Conservation (phyloP, 2,329 filamentous ascomycete species). For the Pseudocercospora eumusae region DNA sequence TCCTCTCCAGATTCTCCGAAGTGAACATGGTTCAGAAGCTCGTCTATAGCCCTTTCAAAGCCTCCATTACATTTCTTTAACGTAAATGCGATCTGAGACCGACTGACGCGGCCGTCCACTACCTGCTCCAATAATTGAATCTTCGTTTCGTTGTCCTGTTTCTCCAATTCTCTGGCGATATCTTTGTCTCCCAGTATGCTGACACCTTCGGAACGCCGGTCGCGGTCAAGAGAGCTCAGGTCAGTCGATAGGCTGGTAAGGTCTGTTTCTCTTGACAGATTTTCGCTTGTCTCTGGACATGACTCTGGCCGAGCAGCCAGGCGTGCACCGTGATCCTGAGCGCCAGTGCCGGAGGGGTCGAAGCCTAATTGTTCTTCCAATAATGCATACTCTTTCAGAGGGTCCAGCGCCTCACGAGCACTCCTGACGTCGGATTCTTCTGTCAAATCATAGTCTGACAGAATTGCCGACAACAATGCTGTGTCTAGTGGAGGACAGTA, state of each 20-base stretch:
- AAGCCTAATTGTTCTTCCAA: constrained; percentile 69
- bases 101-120: constrained; percentile 66
- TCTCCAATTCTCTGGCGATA: constrained; percentile 40
- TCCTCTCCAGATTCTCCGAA: constrained; percentile 64
- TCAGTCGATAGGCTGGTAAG: constrained; percentile 53
- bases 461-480: constrained; percentile 73
- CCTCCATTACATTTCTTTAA: constrained; percentile 69
- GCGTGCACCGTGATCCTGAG: constrained; percentile 35
- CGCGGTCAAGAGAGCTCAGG: constrained; percentile 42
- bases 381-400: constrained; percentile 63
- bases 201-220: constrained; percentile 26
- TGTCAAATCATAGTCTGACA: constrained; percentile 69
- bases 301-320: constrained; percentile 36
- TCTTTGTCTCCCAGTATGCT: constrained; percentile 21
- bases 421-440: constrained; percentile 54
- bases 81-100: constrained; percentile 65
- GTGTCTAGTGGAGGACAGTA: constrained; percentile 77
- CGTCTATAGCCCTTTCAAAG: constrained; percentile 71
- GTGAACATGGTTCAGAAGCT: constrained; percentile 75
- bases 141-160: constrained; percentile 62
- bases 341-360: constrained; percentile 72
- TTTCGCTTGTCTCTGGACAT: constrained; percentile 41
- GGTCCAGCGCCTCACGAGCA: constrained; percentile 63
- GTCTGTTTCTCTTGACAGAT: constrained; percentile 53
- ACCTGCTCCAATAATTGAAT: constrained; percentile 64